These are phyloP conservation scores for Lactarius deliciosus DNA, from an alignment of 768 basidiomycete species.

Conservation along the genomic window DNA sequence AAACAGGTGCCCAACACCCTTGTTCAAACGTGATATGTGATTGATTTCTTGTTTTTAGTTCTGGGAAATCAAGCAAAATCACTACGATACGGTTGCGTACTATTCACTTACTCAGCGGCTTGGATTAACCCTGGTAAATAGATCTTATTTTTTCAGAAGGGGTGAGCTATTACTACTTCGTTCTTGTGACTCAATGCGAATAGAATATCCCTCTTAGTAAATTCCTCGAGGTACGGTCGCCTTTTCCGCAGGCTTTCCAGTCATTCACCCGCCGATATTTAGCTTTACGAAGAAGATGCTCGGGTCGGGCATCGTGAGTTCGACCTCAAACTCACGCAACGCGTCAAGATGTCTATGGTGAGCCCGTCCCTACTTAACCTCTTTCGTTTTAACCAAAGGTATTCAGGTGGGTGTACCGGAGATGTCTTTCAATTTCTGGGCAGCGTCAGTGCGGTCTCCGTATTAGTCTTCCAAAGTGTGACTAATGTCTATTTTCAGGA, in stretches of 20 bases:
- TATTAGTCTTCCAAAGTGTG: conserved; percentile 7
- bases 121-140: conserved; percentile 33
- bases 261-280: not conserved
- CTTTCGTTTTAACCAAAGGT: not conserved
- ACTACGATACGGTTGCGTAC: conserved; percentile 80
- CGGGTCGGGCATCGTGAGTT: conserved; percentile 91
- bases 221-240: conserved; percentile 63
- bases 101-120: conserved; percentile 30
- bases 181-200: not conserved
- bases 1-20: conserved; percentile 53
- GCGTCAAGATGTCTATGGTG: conserved; percentile 99
- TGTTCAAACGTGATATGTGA: not conserved
- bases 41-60: conserved; percentile 31
- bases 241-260: not conserved
- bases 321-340: conserved; percentile 85
- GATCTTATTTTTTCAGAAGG: conserved; percentile 98
- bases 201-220: conserved; percentile 49
- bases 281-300: conserved; percentile 96
- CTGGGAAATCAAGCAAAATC: conserved; percentile 91
- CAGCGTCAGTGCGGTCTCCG: conserved; percentile 55
- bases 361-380: conserved; percentile 25
- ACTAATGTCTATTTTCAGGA: conserved; percentile 42
- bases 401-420: conserved; percentile 92
- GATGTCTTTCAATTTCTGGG: conserved; percentile 89
- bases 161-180: conserved; percentile 45